Evolutionary conservation across 768 basidiomycete genomes (phyloP).

Genomic region (Melanogaster broomeanus): DNA sequence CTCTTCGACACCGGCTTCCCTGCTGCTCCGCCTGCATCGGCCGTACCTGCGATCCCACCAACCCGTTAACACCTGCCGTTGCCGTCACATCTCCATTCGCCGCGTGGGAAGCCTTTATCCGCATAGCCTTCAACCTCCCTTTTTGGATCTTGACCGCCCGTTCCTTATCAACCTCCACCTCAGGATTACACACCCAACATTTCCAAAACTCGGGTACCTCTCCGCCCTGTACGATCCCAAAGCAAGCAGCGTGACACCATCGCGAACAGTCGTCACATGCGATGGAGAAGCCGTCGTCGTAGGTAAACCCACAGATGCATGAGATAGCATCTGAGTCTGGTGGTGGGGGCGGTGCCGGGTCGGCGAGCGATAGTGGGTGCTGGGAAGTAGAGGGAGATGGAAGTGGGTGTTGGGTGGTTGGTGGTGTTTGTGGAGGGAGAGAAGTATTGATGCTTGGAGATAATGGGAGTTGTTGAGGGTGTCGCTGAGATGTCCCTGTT

Average conservation of each 20-base stretch:
- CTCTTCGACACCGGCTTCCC: slow-evolving; percentile 32
- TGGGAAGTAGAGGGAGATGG: slow-evolving; percentile 23
- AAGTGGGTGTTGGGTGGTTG: slow-evolving; percentile 12
- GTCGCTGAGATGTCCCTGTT: slow-evolving; percentile 12
- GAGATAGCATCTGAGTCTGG: slow-evolving; percentile 50
- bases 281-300: slow-evolving; percentile 85
- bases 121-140: slow-evolving; percentile 36
- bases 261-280: slow-evolving; percentile 81
- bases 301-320: slow-evolving; percentile 73
- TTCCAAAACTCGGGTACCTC: slow-evolving; percentile 72
- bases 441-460: slow-evolving; percentile 15
- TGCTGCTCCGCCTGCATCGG: slow-evolving; percentile 14
- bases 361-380: slow-evolving; percentile 14
- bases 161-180: slow-evolving; percentile 46
- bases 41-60: slow-evolving; percentile 12
- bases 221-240: slow-evolving; percentile 53
- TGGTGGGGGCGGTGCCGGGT: slow-evolving; percentile 20
- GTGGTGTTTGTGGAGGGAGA: slow-evolving; percentile 14
- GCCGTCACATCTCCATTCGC: slow-evolving; percentile 19
- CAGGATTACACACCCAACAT: slow-evolving; percentile 69
- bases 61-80: slow-evolving; percentile 20
- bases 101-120: slow-evolving; percentile 28
- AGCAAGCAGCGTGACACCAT: slow-evolving; percentile 87
- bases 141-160: slow-evolving; percentile 48
- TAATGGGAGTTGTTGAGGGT: slow-evolving; percentile 17